Percentiles rank a stretch among this genome's conserved stretches.
Conservation (phyloP, 192 early-diverging fungal species). For the Linnemannia hyalina region DNA sequence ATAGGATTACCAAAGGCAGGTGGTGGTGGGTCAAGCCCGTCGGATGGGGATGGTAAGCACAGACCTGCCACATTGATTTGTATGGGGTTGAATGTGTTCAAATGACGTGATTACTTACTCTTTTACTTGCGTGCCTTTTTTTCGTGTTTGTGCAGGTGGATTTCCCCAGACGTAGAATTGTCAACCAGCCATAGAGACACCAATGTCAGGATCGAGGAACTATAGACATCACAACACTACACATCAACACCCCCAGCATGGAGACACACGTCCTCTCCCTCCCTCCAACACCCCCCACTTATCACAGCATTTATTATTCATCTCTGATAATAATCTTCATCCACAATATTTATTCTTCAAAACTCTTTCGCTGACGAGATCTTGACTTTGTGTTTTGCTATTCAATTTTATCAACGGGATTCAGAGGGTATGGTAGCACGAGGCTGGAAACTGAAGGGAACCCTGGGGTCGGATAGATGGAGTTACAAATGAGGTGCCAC, state of each 20-base stretch:
- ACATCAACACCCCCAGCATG: constrained; percentile 6
- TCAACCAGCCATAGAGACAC: constrained; percentile 33
- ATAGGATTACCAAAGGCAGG: constrained; percentile 28
- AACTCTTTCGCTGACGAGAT: neutral
- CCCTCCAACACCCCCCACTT: too few relatives aligned
- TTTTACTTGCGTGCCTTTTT: neutral
- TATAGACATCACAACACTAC: constrained; percentile 14
- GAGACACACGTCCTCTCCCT: neutral
- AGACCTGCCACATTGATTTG: neutral
- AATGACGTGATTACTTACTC: neutral
- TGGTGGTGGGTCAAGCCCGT: constrained; percentile 53
- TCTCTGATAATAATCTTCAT: neutral
- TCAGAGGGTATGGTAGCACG: neutral
- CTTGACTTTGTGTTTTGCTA: too few relatives aligned
- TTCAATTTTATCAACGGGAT: too few relatives aligned
- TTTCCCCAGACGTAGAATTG: constrained; percentile 30
- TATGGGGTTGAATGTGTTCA: neutral
- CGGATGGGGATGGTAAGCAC: constrained; percentile 55
- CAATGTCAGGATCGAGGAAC: constrained; percentile 39
- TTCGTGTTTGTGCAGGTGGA: constrained; percentile 29
- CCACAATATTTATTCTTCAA: neutral
- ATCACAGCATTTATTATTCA: neutral
- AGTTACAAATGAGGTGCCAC: too few relatives aligned
- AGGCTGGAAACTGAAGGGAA: neutral
- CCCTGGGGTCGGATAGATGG: neutral